Percentiles rank a stretch among this genome's conserved stretches.
Evolutionary conservation across 1,139 yeast species (phyloP).

Genomic region (Sugiyamaella novakii): DNA sequence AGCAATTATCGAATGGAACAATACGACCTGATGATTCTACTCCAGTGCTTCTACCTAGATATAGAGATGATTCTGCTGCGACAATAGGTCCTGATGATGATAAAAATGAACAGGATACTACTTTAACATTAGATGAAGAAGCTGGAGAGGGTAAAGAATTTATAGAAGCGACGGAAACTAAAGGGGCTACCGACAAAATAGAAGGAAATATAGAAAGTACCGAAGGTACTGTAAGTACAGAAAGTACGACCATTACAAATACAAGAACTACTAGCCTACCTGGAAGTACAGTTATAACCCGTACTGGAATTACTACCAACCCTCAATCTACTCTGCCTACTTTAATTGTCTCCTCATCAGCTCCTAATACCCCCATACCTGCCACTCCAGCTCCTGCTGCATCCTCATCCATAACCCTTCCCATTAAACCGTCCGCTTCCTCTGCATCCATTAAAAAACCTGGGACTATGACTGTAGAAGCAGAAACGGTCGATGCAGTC

Average conservation of each 20-base stretch:
- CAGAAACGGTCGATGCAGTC: conserved; percentile 47
- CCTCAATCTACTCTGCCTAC: too few species aligned
- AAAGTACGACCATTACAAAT: conserved; percentile 7
- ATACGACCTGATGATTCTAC: neutral
- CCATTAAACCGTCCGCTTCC: conserved; percentile 8
- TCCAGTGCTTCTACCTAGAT: neutral
- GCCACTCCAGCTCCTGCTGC: conserved; percentile 5
- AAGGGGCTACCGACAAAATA: neutral
- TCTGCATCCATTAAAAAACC: conserved; percentile 18
- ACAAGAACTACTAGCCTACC: too few species aligned
- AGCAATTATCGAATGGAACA: conserved; percentile 14
- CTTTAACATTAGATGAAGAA: neutral
- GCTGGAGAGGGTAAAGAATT: neutral
- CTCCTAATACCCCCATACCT: conserved; percentile 4
- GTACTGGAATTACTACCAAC: too few species aligned
- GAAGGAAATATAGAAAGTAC: too few species aligned
- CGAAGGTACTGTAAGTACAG: too few species aligned
- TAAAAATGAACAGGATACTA: conserved; percentile 6
- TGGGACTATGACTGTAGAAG: conserved; percentile 45
- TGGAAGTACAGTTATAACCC: too few species aligned
- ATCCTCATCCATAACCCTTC: conserved; percentile 9
- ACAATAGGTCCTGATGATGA: neutral
- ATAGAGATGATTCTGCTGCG: neutral
- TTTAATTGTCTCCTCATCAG: neutral
- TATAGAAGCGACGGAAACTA: neutral